Conservation (phyloP, 2,329 filamentous ascomycete genomes). For the Hypoxylon sp. region DNA sequence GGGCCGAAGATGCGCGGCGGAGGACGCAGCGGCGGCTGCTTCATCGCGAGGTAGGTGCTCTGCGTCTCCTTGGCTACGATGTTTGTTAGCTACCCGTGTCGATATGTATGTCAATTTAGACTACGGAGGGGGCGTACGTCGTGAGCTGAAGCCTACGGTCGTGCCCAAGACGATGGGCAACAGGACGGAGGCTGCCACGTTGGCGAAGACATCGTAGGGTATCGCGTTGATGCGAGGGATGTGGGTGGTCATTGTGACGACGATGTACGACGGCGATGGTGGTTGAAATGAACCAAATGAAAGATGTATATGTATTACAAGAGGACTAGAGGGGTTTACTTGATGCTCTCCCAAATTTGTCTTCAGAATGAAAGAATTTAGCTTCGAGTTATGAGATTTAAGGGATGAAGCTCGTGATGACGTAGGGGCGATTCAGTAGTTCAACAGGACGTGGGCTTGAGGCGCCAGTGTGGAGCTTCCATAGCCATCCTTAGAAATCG, state of each 20-base stretch:
- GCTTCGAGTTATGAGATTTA: neutral
- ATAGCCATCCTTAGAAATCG: neutral
- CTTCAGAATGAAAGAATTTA: neutral
- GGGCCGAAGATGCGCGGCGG: conserved; percentile 73
- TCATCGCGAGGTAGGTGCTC: conserved; percentile 72
- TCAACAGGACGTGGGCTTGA: neutral
- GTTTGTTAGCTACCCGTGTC: conserved; percentile 9
- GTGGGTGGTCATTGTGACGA: conserved; percentile 76
- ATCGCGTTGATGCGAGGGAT: conserved; percentile 79
- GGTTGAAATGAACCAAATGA: too few relatives aligned
- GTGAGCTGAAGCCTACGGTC: conserved; percentile 76
- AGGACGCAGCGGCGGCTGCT: conserved; percentile 74
- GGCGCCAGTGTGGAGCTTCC: neutral
- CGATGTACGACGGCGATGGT: neutral
- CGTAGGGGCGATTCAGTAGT: neutral
- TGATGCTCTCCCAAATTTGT: too few relatives aligned
- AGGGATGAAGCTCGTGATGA: conserved; percentile 4
- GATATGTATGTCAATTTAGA: conserved; percentile 4
- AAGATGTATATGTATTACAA: too few relatives aligned
- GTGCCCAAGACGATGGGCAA: conserved; percentile 80
- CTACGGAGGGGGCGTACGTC: conserved; percentile 60
- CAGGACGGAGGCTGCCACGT: conserved; percentile 78
- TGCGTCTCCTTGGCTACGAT: conserved; percentile 67
- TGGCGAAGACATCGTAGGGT: conserved; percentile 76
- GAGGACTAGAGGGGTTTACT: too few relatives aligned